Percentiles rank a stretch among this genome's conserved stretches.
Evolutionary conservation across 306 rosid species (phyloP).

Genomic region (Cyamopsis tetragonoloba): DNA sequence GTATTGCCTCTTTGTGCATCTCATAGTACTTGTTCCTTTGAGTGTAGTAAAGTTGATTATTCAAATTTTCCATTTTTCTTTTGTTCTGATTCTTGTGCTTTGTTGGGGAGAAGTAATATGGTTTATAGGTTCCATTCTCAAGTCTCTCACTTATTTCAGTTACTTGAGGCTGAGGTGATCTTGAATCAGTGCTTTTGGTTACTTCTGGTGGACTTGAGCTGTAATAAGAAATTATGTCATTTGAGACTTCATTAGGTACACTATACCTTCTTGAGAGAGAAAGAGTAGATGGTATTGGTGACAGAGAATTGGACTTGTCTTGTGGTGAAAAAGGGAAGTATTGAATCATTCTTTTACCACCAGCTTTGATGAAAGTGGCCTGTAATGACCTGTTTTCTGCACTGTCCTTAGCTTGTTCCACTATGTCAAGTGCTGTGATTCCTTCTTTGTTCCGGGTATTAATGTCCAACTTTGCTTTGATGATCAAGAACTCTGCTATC

Average conservation of each 20-base stretch:
- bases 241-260: slow-evolving; percentile 25
- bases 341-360: slow-evolving; percentile 41
- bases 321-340: slow-evolving; percentile 28
- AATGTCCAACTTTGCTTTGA: slow-evolving; percentile 41
- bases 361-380: slow-evolving; percentile 42
- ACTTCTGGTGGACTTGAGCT: slow-evolving; percentile 28
- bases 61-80: slow-evolving; percentile 19
- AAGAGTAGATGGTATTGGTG: slow-evolving; percentile 23
- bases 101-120: slow-evolving; percentile 23
- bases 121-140: slow-evolving; percentile 28
- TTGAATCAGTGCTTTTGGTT: slow-evolving; percentile 27
- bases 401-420: slow-evolving; percentile 39
- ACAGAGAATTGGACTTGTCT: slow-evolving; percentile 5
- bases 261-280: slow-evolving; percentile 25
- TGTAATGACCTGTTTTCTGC: slow-evolving; percentile 38
- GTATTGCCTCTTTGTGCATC: slow-evolving; percentile 59
- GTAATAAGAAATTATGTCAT: slow-evolving; percentile 26
- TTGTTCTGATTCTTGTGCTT: slow-evolving; percentile 28
- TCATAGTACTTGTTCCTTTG: slow-evolving; percentile 26
- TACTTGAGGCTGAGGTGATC: slow-evolving; percentile 32
- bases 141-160: slow-evolving; percentile 22
- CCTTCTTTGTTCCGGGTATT: slow-evolving; percentile 50
- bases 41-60: not conserved
- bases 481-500: slow-evolving; percentile 69
- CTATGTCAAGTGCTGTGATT: slow-evolving; percentile 55